These are phyloP conservation scores for Rubroboletus pulcherrimus DNA, from an alignment of 768 basidiomycete genomes.

Conservation along the genomic window DNA sequence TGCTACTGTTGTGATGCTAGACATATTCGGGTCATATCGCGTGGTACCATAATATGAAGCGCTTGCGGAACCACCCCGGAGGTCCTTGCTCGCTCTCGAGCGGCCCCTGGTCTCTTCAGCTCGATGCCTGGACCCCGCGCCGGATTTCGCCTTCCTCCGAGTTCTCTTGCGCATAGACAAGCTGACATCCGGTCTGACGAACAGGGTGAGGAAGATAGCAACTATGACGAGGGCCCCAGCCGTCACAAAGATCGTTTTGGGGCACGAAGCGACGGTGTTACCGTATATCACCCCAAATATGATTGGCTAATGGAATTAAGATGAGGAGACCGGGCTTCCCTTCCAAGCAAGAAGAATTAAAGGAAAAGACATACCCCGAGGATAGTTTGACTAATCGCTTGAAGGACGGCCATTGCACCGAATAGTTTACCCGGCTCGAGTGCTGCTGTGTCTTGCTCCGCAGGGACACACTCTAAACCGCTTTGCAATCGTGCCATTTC, in stretches of 20 bases:
- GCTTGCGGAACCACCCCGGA: constrained; percentile 31
- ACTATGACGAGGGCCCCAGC: constrained; percentile 53
- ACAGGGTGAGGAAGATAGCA: constrained; percentile 45
- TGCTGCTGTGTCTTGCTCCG: constrained; percentile 30
- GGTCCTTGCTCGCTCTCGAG: constrained; percentile 39
- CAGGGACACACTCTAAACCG: neutral
- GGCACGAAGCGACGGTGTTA: constrained; percentile 57
- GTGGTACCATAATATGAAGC: constrained; percentile 21
- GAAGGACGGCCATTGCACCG: constrained; percentile 66
- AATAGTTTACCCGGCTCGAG: constrained; percentile 54
- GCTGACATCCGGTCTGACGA: constrained; percentile 36
- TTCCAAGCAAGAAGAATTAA: neutral
- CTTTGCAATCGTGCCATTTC: constrained; percentile 28
- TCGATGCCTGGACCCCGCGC: constrained; percentile 1
- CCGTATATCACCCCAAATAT: constrained; percentile 68
- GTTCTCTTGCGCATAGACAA: constrained; percentile 17
- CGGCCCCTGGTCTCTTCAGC: constrained; percentile 22
- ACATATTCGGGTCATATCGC: constrained; percentile 4
- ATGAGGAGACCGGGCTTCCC: constrained; percentile 8
- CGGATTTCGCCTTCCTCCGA: constrained; percentile 4
- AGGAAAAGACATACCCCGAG: constrained; percentile 35
- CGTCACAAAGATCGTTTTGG: constrained; percentile 63
- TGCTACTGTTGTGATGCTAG: constrained; percentile 4
- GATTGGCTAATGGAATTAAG: constrained; percentile 46
- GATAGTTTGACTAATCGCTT: constrained; percentile 63